These are phyloP conservation scores for Phytomonas sp. DNA, from an alignment of 208 protist species.

Conservation along the genomic window DNA sequence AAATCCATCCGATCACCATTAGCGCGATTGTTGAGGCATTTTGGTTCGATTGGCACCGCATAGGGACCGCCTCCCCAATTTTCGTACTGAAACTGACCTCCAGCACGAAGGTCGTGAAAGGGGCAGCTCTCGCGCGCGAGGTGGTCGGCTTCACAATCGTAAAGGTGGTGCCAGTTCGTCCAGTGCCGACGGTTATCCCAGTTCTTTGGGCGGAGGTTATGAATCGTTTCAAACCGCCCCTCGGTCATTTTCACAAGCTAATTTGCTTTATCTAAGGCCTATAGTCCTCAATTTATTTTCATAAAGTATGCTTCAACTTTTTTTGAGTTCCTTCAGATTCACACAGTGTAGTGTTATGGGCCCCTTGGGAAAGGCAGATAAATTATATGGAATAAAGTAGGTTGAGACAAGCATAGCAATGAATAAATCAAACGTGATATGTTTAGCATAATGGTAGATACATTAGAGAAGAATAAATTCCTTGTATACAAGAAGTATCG, in stretches of 20 bases:
- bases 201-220: conserved; percentile 87
- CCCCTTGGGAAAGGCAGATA: not conserved
- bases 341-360: not conserved
- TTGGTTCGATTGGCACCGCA: conserved; percentile 35
- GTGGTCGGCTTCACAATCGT: conserved; percentile 85
- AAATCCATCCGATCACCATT: conserved; percentile 84
- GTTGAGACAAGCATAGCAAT: not conserved
- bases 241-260: conserved; percentile 60
- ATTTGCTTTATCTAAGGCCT: not conserved
- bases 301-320: not conserved
- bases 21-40: conserved; percentile 43
- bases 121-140: conserved; percentile 78
- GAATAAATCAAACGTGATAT: not conserved
- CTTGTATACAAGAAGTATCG: not conserved
- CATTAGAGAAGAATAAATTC: not conserved
- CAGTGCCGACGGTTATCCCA: conserved; percentile 87
- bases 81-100: conserved; percentile 88
- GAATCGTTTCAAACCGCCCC: conserved; percentile 80
- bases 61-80: conserved; percentile 46
- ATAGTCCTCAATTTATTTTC: not conserved
- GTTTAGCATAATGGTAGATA: not conserved
- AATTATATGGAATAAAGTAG: not conserved
- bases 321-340: not conserved
- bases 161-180: conserved; percentile 89
- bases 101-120: conserved; percentile 83